Base-by-base conservation (phyloP, 306 rosid species). In the Urtica urens region DNA sequence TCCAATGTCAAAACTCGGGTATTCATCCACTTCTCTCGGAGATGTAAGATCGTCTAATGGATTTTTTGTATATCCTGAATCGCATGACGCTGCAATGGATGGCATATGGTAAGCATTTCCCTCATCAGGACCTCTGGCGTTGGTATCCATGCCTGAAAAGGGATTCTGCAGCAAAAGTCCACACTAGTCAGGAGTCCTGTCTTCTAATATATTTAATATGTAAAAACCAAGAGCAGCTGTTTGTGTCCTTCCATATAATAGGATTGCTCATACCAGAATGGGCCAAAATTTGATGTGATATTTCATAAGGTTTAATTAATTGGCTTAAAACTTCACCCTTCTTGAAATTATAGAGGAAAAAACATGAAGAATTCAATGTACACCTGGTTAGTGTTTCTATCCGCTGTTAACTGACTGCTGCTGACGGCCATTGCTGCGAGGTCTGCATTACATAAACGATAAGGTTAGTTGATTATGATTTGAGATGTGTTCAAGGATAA, bases 1-100 rank as follows among this genome's bases (percentile, higher is more conserved):
- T 63, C 86, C 93, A 17, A 90, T 90, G 65, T 79, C 84, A 57
- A 90, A 88, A 64, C 74, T 84, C 14, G 90, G 95, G 55, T 51
- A 51, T 7, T 55, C 64, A n/a, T 58, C 17, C 21, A 39, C 19
- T 49, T 76, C 63, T 26, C 28, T 54, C 51, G 73, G 29, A 54
- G 52, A 17, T 29, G 62, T 57, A 23, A 47, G 65, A 51, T 67
- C 83, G 58, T 58, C 72, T 12, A 39, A 52, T 9, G 26, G 49
- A 45, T 64, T 40, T 38, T 20, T 65, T 61, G 51, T 70, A 40
- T 40, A 25, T 22, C 65, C 72, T 38, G 34, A 40, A 41, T 50
- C 59, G 63, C 35, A 41, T 41, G 81, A 53, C 16, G 47, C 37
- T 31, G 37, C 46, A 2, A 47, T 37, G 54, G 53, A 33, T 38